These are phyloP conservation scores for Pulveroboletus sp. DNA, from an alignment of 1,284 basidiomycete species.

Conservation along the genomic window DNA sequence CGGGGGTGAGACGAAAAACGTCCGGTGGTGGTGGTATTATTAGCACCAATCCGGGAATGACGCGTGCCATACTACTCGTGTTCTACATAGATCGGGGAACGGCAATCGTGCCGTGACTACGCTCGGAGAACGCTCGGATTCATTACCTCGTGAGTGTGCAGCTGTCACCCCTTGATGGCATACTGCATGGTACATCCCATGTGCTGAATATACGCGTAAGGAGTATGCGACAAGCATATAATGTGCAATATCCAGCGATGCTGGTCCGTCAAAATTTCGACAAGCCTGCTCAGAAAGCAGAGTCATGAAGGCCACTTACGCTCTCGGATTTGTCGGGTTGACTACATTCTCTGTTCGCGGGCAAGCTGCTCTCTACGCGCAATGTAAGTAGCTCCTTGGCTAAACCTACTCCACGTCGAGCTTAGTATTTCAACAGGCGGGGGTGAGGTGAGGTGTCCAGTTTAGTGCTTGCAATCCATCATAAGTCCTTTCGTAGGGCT, in stretches of 20 bases:
- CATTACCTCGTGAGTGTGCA: not conserved
- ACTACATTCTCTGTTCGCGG: constrained; percentile 7
- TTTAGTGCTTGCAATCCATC: not conserved
- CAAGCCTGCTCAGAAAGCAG: not conserved
- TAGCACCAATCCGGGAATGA: too few species aligned
- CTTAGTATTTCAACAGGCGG: constrained; percentile 13
- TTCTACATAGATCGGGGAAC: too few species aligned
- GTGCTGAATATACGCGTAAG: not conserved
- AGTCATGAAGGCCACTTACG: constrained; percentile 6
- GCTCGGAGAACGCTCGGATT: not conserved
- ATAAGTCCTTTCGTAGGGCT: not conserved
- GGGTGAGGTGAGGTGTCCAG: not conserved
- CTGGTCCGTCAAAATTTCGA: not conserved
- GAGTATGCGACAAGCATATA: constrained; percentile 17
- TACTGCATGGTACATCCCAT: not conserved
- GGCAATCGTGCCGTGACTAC: not conserved
- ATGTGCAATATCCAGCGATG: not conserved
- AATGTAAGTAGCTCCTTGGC: constrained; percentile 7
- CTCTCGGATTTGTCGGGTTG: constrained; percentile 7
- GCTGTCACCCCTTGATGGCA: not conserved
- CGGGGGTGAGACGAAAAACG: not conserved
- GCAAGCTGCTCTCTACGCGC: constrained; percentile 14
- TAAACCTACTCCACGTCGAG: not conserved
- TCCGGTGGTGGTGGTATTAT: not conserved
- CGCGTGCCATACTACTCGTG: too few species aligned